Evolutionary conservation across 306 rosid genomes (phyloP), one percentile per base, ranked within the genome.

Genomic region (Gynostemma pentaphyllum): DNA sequence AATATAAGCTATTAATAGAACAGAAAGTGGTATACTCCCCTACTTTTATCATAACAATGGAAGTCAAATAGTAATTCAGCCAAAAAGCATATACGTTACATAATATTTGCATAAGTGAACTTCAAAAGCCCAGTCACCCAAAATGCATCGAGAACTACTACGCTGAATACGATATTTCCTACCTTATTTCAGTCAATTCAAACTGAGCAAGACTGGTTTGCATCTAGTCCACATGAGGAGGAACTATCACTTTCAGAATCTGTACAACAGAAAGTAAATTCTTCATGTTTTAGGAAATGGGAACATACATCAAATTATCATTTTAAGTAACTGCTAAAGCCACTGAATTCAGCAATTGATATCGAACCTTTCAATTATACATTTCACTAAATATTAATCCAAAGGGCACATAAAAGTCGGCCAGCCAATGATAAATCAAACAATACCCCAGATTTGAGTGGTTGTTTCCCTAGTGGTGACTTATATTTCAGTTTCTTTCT

Each of bases 201-300:
- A 72, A 75, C 70, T 68, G 79, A 68, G 44, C 75, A 74, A 51
- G 85, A 79, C 61, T 34, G 68, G 42, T 80, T 86, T 55, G 57
- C 87, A 65, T 85, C 89, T 23, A 94, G 83, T 68, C 86, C 97
- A 78, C 76, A 77, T 15, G 80, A 81, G 4, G 85, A 79, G 45
- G 86, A 82, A 72, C 87, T 83, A 27, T 85, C 90, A 51, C 79
- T 75, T 41, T 83, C 88, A 41, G 97, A 87, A 54, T 87, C 94
- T 90, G 88, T 77, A 76, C 36, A 41, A 68, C 64, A 45, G 18
- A 68, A 66, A 55, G 67, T 18, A 67, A 66, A 51, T 26, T 14
- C 44, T 10, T 8, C 19, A 61, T 14, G 50, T 45, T 52, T 19
- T 63, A 45, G 70, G 51, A 72, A 47, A 37, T 21, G 70, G 32